Evolutionary conservation across 2,329 filamentous ascomycete species (phyloP).

Genomic region (Colletotrichum sp.): DNA sequence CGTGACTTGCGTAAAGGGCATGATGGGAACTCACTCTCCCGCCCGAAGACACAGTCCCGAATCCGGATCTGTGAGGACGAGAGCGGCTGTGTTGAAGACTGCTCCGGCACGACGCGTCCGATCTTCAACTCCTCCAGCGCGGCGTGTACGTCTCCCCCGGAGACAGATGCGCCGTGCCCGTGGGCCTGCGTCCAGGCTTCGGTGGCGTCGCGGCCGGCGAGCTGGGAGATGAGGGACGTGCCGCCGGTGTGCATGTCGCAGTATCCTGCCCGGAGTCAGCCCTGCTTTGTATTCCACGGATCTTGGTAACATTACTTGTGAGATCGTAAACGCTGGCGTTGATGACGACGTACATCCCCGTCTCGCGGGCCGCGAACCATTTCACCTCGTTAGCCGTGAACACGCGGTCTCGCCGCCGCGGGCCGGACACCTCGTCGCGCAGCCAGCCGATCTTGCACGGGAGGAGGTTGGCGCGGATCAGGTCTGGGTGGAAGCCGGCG

Average conservation of each 20-base stretch:
- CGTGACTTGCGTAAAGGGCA: not conserved
- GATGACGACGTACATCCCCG: not conserved
- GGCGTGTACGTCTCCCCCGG: not conserved
- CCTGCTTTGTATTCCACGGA: fast-evolving
- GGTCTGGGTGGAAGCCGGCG: not conserved
- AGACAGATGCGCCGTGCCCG: not conserved
- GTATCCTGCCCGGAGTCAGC: not conserved
- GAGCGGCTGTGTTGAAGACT: not conserved
- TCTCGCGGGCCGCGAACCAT: not conserved
- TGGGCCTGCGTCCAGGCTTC: not conserved
- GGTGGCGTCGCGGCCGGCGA: not conserved
- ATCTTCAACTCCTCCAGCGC: not conserved
- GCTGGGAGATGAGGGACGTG: not conserved
- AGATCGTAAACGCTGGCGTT: conserved; percentile 3
- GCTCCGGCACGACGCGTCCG: not conserved
- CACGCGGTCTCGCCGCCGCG: not conserved
- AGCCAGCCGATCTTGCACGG: not conserved
- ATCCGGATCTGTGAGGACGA: not conserved
- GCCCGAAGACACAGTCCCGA: not conserved
- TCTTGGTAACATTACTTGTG: not conserved
- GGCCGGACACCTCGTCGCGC: not conserved
- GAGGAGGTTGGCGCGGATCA: not conserved
- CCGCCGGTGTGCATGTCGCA: not conserved
- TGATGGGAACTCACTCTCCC: not conserved
- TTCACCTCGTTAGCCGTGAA: not conserved